Percentiles rank a stretch among this genome's conserved stretches.
Conservation (phyloP, 108 stramenopile species). For the Aurantiochytrium sp. region DNA sequence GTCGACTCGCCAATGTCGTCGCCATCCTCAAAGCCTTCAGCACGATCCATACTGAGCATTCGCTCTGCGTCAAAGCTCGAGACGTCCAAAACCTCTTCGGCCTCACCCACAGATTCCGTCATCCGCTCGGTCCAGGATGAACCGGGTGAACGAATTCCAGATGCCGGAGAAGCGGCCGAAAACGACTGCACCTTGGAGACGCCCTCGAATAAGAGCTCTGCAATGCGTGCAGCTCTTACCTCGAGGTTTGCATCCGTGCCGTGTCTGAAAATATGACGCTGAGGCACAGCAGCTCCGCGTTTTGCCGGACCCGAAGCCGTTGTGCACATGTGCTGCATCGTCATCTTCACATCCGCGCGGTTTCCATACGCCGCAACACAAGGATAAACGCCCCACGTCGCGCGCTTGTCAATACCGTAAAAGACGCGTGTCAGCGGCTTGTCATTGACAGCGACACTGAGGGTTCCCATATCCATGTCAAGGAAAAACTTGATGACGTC, state of each 20-base stretch:
- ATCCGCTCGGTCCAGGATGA: too few species aligned
- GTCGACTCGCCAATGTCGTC: neutral
- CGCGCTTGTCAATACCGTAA: neutral
- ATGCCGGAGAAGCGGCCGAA: neutral
- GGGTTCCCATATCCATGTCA: neutral
- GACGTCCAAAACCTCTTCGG: too few species aligned
- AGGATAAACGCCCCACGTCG: neutral
- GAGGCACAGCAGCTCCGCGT: neutral
- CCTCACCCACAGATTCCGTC: too few species aligned
- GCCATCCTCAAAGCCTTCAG: too few species aligned
- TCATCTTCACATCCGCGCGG: neutral
- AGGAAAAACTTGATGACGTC: neutral
- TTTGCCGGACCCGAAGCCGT: neutral
- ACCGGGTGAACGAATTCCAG: too few species aligned
- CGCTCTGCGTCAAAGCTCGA: too few species aligned
- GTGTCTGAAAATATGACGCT: neutral
- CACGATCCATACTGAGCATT: too few species aligned
- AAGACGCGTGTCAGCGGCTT: neutral
- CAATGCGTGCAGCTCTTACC: neutral
- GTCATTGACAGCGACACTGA: neutral
- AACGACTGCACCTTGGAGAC: neutral
- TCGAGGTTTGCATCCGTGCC: neutral
- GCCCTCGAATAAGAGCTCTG: neutral
- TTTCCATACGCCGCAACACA: neutral
- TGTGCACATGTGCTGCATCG: neutral